Evolutionary conservation across 768 basidiomycete genomes (phyloP).

Genomic region (Lactarius indigo): DNA sequence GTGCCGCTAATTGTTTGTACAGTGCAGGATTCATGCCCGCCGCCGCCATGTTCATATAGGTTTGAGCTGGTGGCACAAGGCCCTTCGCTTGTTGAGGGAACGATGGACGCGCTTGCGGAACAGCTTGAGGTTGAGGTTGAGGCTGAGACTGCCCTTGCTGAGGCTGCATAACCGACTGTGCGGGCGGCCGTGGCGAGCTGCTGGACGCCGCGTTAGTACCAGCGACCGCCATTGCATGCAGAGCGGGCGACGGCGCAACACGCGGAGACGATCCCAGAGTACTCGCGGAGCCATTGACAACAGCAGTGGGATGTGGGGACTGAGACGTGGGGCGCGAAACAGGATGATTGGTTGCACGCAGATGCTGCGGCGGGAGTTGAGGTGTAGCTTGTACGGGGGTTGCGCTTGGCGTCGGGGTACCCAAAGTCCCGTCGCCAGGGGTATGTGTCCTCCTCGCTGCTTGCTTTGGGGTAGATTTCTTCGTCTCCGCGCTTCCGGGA

Average conservation of each 20-base stretch:
- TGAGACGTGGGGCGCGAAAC: slow-evolving; percentile 33
- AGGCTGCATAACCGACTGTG: slow-evolving; percentile 36
- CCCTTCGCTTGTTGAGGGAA: slow-evolving; percentile 11
- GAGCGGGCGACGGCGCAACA: slow-evolving; percentile 19
- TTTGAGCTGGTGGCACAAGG: background rate
- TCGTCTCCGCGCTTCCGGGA: slow-evolving; percentile 19
- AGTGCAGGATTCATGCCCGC: background rate
- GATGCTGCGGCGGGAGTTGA: slow-evolving; percentile 26
- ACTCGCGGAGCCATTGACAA: slow-evolving; percentile 24
- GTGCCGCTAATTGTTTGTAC: slow-evolving; percentile 13
- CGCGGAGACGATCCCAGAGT: slow-evolving; percentile 20
- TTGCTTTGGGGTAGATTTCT: slow-evolving; percentile 22
- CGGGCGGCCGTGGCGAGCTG: slow-evolving; percentile 22
- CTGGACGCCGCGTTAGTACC: slow-evolving; percentile 33
- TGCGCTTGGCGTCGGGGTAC: slow-evolving; percentile 28
- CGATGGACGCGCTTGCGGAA: slow-evolving; percentile 9
- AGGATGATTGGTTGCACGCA: slow-evolving; percentile 33
- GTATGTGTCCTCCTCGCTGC: slow-evolving; percentile 20
- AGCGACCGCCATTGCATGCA: slow-evolving; percentile 36
- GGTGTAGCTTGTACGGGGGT: slow-evolving; percentile 30
- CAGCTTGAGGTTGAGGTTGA: slow-evolving; percentile 2
- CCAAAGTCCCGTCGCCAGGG: slow-evolving; percentile 13
- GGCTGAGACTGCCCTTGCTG: slow-evolving; percentile 37
- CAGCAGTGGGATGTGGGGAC: slow-evolving; percentile 32
- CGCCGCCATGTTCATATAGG: slow-evolving; percentile 1